These are phyloP conservation scores for Fusarium sp. DNA, from an alignment of 2,329 filamentous ascomycete species.

Conservation along the genomic window DNA sequence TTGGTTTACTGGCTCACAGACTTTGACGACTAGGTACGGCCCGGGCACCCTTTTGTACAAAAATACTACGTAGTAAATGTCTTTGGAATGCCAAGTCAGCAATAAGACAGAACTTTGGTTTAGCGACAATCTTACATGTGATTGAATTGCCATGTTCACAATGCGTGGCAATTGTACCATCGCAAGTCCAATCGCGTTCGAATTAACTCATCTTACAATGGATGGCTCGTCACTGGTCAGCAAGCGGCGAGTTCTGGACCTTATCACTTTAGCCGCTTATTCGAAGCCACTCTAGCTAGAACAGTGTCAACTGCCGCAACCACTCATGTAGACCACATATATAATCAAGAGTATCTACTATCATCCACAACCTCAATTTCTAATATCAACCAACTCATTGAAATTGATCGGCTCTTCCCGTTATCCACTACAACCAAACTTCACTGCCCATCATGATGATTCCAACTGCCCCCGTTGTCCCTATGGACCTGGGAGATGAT, in stretches of 20 bases:
- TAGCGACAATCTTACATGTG: not conserved
- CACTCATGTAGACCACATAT: not conserved
- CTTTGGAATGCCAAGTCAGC: not conserved
- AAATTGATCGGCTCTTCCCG: no score
- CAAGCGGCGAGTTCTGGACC: not conserved
- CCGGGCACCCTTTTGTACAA: constrained; percentile 1
- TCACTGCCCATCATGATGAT: constrained; percentile 9
- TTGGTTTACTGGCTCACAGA: not conserved
- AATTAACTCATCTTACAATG: not conserved
- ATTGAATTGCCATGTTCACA: not conserved
- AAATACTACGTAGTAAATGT: not conserved
- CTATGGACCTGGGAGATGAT: constrained; percentile 30
- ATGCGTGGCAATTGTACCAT: rapidly evolving
- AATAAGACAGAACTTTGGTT: not conserved
- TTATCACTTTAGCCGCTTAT: not conserved
- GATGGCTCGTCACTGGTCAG: not conserved
- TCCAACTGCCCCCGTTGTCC: constrained; percentile 29
- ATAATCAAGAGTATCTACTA: not conserved
- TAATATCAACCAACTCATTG: not conserved
- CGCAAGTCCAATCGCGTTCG: not conserved
- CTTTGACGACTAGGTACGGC: constrained; percentile 21
- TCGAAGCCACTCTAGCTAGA: not conserved
- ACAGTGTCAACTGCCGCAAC: not conserved
- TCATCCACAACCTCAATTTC: not conserved
- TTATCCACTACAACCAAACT: not conserved